Base-by-base conservation (phyloP, 225 moss, liverwort and hornwort species). In the Physcomitrium patens region DNA sequence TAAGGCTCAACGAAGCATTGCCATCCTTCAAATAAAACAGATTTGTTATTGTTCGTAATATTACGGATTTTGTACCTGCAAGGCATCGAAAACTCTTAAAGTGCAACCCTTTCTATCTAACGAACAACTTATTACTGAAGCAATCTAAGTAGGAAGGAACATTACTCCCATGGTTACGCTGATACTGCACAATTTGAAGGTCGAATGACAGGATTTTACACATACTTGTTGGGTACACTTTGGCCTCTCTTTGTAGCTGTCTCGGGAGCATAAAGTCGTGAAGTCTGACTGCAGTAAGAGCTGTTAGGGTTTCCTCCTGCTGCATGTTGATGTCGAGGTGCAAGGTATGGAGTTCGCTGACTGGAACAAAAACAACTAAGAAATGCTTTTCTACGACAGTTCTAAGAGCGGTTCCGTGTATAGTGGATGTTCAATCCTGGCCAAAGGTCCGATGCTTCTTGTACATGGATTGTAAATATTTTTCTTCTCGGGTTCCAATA, bases 151-250 rank as follows among this genome's bases (percentile, higher is more conserved):
- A 22, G 72, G 68, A 56, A 68, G 14, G 68, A 3, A 58, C 47
- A 17, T 58, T 26, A 45, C 20, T 42, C 4, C 4, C 11, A 5
- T 50, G 27, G 27, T 49, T 17, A 67, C 26, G 17, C 10, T 53
- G 60, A 60, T 65, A n/a, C 19, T 61, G 81, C n/a, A 28, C 58
- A 51, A 27, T 55, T 41, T 57, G 37, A 26, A 42, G 53, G 65
- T 65, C 58, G 67, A n/a, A 43, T 16, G 46, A 2, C 11, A 60
- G 67, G 37, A 16, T 51, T 73, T 48, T 52, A 0, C 15, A 15
- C 3, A 10, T 49, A 5, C 48, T 20, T 69, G 28, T 69, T 73
- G 77, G 77, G 73, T 82, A 64, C 13, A 0, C 68, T 57, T 15
- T 47, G 49, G 27, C 15, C 6, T 6, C 53, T 65, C 24, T 11